Evolutionary conservation across 345 rosid species (phyloP), one percentile per base, ranked within the genome.

Genomic region (Gossypium australe): DNA sequence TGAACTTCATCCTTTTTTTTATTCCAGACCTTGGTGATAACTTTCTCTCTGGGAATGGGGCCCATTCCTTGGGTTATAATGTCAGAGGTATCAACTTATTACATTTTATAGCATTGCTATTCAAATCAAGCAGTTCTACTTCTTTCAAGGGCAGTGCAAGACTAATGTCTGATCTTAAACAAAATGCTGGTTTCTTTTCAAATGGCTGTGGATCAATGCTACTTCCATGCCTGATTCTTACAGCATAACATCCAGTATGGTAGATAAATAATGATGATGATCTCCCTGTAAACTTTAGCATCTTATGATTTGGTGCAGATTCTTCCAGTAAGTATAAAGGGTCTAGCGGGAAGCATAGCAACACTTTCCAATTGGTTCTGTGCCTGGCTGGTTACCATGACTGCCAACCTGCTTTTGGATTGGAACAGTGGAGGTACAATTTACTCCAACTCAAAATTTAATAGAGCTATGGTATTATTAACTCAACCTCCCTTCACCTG

Each of bases 11-110:
- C 66, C 59, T 71, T 51, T 13, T 83, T 82, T 82, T 4, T 34
- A 34, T 34, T 70, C 85, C 86, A 95, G 99, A 81, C 78, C 57
- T 78, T 95, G 98, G 93, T 93, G 62, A 68, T 86, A 67, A 9
- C 75, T 61, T 95, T 95, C 86, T 93, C 97, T 74, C 82, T 95
- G 68, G 99, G 99, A 80, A 83, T 93, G 80, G 99, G 99, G 61
- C 86, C 99, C 2, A 90, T 95, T 78, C 98, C 98, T n/a, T 95
- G 99, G 99, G 14, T 95, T 77, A 93, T 95, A 82, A 95, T 93
- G 99, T 95, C 98, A 3, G 99, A 95, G 99, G 99, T 95, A 83
- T 24, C 9, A 8, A 17, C 34, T 29, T 49, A 25, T 9, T 20
- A 43, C 44, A 29, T 59, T 4, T 13, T 51, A 1, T 45, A 20